Conservation (phyloP, 2,329 filamentous ascomycete species). For the Cladosporium sp. region DNA sequence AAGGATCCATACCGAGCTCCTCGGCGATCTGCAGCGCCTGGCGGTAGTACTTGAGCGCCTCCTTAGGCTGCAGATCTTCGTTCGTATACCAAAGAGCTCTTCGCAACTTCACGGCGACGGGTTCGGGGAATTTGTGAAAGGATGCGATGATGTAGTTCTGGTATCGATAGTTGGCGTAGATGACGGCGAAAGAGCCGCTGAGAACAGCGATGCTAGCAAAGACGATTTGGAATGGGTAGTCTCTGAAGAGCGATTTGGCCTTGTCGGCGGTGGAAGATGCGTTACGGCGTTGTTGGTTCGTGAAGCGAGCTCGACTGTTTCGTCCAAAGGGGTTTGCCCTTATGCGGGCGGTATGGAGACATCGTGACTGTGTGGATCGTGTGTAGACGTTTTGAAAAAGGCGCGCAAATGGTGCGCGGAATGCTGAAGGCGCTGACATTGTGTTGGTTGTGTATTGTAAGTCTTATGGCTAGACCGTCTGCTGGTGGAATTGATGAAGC, state of each 20-base stretch:
- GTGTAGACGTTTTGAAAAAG: conserved; percentile 9
- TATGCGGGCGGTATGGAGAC: conserved; percentile 17
- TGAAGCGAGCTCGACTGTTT: conserved; percentile 1
- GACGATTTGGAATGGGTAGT: conserved; percentile 5
- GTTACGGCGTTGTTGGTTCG: conserved; percentile 19
- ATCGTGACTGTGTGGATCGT: conserved; percentile 17
- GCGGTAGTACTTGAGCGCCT: conserved; percentile 79
- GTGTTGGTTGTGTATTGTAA: neutral
- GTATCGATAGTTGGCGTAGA: conserved; percentile 46
- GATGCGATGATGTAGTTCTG: conserved; percentile 43
- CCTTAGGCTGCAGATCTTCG: conserved; percentile 65
- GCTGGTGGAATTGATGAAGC: too few relatives aligned
- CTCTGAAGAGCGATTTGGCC: conserved; percentile 13
- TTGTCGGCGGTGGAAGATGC: conserved; percentile 16
- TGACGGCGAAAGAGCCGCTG: conserved; percentile 36
- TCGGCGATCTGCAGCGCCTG: conserved; percentile 70
- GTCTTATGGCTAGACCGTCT: too few relatives aligned
- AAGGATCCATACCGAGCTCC: conserved; percentile 75
- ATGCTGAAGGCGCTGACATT: conserved; percentile 5
- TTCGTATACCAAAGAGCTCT: conserved; percentile 85
- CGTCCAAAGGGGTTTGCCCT: conserved; percentile 4
- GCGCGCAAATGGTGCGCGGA: conserved; percentile 2
- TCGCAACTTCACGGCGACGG: conserved; percentile 73
- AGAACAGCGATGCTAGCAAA: conserved; percentile 28
- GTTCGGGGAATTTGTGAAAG: conserved; percentile 60